A percentile compares a stretch with the other conserved stretches of the same genome.
These are phyloP conservation scores for Coemansia sp. DNA, from an alignment of 371 early-diverging fungal species.

Conservation along the genomic window DNA sequence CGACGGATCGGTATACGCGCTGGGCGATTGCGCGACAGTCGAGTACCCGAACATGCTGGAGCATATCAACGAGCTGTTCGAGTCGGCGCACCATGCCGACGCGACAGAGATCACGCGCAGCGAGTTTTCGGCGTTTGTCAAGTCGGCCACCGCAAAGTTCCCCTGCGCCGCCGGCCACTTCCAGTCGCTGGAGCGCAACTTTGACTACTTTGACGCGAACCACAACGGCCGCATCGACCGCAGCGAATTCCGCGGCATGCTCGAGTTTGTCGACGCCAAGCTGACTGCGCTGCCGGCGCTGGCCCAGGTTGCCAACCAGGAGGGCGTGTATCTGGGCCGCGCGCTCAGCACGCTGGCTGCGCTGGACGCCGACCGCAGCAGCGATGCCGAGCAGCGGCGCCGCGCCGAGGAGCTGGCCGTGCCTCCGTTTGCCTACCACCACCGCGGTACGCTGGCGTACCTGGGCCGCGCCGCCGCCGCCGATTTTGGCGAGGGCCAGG, in stretches of 20 bases:
- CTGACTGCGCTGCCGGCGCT: constrained; percentile 69
- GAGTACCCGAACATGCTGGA: constrained; percentile 41
- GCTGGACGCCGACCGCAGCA: constrained; percentile 19
- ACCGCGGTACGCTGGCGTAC: constrained; percentile 79
- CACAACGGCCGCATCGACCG: constrained; percentile 29
- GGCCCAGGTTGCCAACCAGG: constrained; percentile 88
- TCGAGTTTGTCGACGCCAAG: constrained; percentile 44
- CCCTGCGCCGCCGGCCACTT: constrained; percentile 36
- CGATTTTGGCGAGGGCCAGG: constrained; percentile 49
- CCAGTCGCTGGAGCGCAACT: constrained; percentile 36
- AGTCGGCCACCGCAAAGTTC: constrained; percentile 12
- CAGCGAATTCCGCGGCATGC: constrained; percentile 39
- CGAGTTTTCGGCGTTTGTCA: constrained; percentile 33
- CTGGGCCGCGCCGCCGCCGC: constrained; percentile 61
- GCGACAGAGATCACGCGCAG: constrained; percentile 32
- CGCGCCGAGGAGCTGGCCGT: constrained; percentile 17
- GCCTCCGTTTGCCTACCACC: constrained; percentile 66
- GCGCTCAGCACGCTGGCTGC: constrained; percentile 47
- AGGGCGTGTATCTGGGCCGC: constrained; percentile 69
- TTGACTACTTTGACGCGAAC: constrained; percentile 47
- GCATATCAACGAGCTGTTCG: constrained; percentile 39
- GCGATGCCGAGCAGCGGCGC: neutral
- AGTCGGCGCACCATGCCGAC: constrained; percentile 27
- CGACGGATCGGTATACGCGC: constrained; percentile 71
- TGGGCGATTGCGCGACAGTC: constrained; percentile 84